Conservation (phyloP, 345 rosid species). For the Leavenworthia alabamica region DNA sequence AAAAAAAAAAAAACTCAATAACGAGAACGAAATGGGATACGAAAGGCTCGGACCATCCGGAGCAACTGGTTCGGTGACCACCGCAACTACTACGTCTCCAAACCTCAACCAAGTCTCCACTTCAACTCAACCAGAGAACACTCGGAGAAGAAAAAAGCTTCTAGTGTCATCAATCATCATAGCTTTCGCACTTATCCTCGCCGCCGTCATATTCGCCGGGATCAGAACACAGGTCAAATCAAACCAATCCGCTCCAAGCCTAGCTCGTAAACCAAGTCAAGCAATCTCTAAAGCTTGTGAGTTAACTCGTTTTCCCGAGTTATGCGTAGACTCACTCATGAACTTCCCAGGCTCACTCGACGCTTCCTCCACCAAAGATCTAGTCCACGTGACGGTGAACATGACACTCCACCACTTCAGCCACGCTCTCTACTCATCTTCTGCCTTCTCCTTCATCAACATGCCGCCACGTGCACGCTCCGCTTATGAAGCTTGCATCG, state of each 20-base stretch:
- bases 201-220: conserved; percentile 55
- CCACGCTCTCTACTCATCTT: conserved; percentile 61
- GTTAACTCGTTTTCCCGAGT: conserved; percentile 51
- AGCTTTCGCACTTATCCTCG: conserved; percentile 40
- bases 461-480: conserved; percentile 63
- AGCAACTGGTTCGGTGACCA: conserved; percentile 22
- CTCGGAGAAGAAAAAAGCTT: conserved; percentile 25
- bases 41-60: conserved; percentile 43
- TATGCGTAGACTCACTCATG: conserved; percentile 67
- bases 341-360: conserved; percentile 55
- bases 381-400: conserved; percentile 89
- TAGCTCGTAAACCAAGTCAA: conserved; percentile 54
- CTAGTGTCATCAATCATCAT: conserved; percentile 40
- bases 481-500: conserved; percentile 82
- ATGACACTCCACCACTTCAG: conserved; percentile 80
- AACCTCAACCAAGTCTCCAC: conserved; percentile 15
- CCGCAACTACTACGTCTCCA: not conserved
- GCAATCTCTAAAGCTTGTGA: conserved; percentile 68
- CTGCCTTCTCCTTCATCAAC: conserved; percentile 42
- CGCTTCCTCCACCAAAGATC: conserved; percentile 53
- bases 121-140: not conserved
- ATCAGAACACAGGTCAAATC: conserved; percentile 26
- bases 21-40: conserved; percentile 53
- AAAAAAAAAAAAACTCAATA: no score
- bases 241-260: not conserved